A percentile compares a stretch with the other conserved stretches of the same genome.
Evolutionary conservation across 371 early-diverging fungal species (phyloP).

Genomic region (Zancudomyces culisetae): DNA sequence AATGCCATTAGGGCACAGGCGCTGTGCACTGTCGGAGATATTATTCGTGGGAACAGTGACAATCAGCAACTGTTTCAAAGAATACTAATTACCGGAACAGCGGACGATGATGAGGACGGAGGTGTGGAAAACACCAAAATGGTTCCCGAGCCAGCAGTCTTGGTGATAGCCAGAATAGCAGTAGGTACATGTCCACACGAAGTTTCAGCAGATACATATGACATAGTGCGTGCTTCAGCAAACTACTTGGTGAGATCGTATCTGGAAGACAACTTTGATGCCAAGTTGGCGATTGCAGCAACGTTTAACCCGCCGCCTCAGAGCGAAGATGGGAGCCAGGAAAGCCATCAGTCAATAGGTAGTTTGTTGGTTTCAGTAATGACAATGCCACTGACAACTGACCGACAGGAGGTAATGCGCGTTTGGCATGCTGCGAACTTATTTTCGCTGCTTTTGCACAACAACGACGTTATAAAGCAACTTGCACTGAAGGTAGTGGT

Average conservation of each 20-base stretch:
- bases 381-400: slow-evolving; percentile 20
- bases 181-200: slow-evolving; percentile 16
- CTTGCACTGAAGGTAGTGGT: slow-evolving; percentile 49
- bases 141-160: slow-evolving; percentile 25
- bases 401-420: slow-evolving; percentile 66
- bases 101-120: slow-evolving; percentile 6
- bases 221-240: slow-evolving; percentile 23
- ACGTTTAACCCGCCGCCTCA: slow-evolving; percentile 65
- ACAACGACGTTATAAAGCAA: slow-evolving; percentile 51
- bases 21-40: slow-evolving; percentile 61
- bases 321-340: slow-evolving; percentile 32
- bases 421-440: slow-evolving; percentile 77
- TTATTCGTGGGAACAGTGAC: slow-evolving; percentile 45
- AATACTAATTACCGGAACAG: slow-evolving; percentile 22
- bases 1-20: slow-evolving; percentile 43
- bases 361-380: slow-evolving; percentile 58
- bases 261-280: slow-evolving; percentile 57
- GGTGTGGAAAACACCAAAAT: slow-evolving; percentile 16
- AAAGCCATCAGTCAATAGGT: slow-evolving; percentile 62
- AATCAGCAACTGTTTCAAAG: slow-evolving; percentile 55
- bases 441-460: slow-evolving; percentile 51
- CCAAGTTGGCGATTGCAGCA: slow-evolving; percentile 64
- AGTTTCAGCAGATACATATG: slow-evolving; percentile 12
- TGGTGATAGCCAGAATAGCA: slow-evolving; percentile 21
- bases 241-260: slow-evolving; percentile 32